Evolutionary conservation across 495 filamentous ascomycete genomes (phyloP).

Genomic region (Durotheca rogersii): DNA sequence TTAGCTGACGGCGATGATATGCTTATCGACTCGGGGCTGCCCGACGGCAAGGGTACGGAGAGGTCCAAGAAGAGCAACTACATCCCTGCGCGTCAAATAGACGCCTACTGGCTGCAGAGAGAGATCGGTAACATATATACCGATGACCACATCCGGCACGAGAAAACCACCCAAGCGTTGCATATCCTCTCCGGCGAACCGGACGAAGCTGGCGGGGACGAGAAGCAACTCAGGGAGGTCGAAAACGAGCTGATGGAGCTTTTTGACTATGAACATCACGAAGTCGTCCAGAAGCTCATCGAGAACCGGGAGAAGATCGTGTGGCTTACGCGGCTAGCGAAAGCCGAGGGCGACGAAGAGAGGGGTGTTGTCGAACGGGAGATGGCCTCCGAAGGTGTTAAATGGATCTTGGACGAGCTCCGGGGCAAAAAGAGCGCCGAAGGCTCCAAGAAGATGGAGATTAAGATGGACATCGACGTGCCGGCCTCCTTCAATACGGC

Average conservation of each 20-base stretch:
- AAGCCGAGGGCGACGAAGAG: constrained; percentile 77
- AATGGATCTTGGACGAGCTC: constrained; percentile 82
- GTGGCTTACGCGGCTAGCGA: constrained; percentile 89
- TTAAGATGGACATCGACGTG: constrained; percentile 94
- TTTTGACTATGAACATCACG: constrained; percentile 95
- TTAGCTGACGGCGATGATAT: constrained; percentile 66
- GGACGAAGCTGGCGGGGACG: constrained; percentile 70
- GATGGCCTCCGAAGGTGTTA: constrained; percentile 86
- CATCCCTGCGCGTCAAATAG: constrained; percentile 81
- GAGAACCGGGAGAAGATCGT: constrained; percentile 88
- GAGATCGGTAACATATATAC: constrained; percentile 85
- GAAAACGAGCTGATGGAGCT: constrained; percentile 98
- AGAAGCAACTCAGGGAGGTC: constrained; percentile 82
- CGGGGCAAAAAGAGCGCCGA: constrained; percentile 56
- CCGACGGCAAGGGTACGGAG: constrained; percentile 37
- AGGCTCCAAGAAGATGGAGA: constrained; percentile 69
- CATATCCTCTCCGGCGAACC: constrained; percentile 73
- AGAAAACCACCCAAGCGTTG: constrained; percentile 79
- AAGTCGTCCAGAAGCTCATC: constrained; percentile 89
- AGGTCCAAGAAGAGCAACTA: constrained; percentile 59
- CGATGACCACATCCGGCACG: constrained; percentile 87
- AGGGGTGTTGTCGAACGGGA: constrained; percentile 78
- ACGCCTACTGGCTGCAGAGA: constrained; percentile 95
- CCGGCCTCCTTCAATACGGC: constrained; percentile 57
- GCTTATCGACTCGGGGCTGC: constrained; percentile 68